phyloP scores from a whole-genome alignment of 768 basidiomycete species.

The Mycena polygramma region DNA sequence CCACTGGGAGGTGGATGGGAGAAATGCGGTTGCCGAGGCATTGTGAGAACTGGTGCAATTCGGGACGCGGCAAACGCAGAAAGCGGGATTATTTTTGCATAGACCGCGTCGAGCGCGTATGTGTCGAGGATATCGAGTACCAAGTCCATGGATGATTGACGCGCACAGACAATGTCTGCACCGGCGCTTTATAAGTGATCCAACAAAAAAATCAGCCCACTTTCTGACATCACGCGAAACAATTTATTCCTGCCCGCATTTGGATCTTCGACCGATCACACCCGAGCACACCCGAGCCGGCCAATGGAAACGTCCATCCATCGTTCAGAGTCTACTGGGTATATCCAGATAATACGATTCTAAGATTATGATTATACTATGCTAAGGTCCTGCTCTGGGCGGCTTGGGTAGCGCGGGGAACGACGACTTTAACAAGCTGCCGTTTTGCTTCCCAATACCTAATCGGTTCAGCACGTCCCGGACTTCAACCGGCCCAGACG shows the following conservation, averaged over 20 bases:
- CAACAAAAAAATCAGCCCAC: neutral
- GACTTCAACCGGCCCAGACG: slow-evolving; percentile 76
- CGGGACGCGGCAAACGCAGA: slow-evolving; percentile 56
- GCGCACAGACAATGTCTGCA: neutral
- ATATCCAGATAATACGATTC: slow-evolving; percentile 9
- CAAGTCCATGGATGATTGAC: slow-evolving; percentile 76
- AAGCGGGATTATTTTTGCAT: slow-evolving; percentile 80
- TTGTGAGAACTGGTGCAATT: slow-evolving; percentile 52
- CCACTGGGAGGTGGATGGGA: slow-evolving; percentile 57
- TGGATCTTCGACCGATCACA: neutral
- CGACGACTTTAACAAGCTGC: slow-evolving; percentile 76
- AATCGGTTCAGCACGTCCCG: slow-evolving; percentile 84
- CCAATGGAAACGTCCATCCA: no score
- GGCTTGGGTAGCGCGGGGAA: slow-evolving; percentile 69
- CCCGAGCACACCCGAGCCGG: no score
- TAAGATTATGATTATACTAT: slow-evolving; percentile 15
- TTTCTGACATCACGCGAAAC: neutral
- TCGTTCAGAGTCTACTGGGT: slow-evolving; percentile 4
- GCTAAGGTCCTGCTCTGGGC: slow-evolving; percentile 21
- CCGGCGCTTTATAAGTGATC: no score
- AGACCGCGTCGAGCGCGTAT: slow-evolving; percentile 82
- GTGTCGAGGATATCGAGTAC: slow-evolving; percentile 81
- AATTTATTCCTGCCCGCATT: no score
- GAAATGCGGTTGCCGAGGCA: slow-evolving; percentile 52
- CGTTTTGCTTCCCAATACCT: slow-evolving; percentile 83